These are phyloP conservation scores for Malassezia sp. DNA, from an alignment of 1,284 basidiomycete genomes.

Conservation along the genomic window DNA sequence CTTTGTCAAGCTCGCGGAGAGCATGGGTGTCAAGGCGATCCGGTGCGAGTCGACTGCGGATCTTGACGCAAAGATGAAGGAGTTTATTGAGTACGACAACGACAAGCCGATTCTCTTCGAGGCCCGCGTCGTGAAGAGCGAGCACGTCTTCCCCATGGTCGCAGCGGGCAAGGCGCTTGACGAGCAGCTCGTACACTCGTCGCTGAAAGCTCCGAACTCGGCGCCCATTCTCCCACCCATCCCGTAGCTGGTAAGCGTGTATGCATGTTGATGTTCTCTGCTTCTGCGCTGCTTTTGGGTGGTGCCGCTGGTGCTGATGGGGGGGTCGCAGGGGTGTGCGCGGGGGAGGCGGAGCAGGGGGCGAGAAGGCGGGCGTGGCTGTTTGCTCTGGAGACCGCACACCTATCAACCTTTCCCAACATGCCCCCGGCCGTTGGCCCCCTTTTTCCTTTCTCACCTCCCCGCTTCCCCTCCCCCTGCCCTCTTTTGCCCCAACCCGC, in stretches of 20 bases:
- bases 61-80: slow-evolving; percentile 87
- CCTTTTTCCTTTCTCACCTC: too few relatives aligned
- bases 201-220: slow-evolving; percentile 12
- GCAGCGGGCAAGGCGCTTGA: slow-evolving; percentile 81
- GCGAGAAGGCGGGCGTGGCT: too few relatives aligned
- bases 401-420: too few relatives aligned
- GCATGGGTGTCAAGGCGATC: slow-evolving; percentile 86
- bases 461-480: too few relatives aligned
- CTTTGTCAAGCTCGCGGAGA: slow-evolving; percentile 72
- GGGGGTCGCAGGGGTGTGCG: not conserved
- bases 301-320: too few relatives aligned
- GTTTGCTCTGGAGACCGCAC: too few relatives aligned
- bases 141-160: slow-evolving; percentile 93
- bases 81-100: slow-evolving; percentile 89
- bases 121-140: slow-evolving; percentile 70
- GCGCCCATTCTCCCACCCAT: not conserved
- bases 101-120: slow-evolving; percentile 79
- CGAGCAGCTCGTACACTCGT: slow-evolving; percentile 52
- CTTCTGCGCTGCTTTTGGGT: too few relatives aligned
- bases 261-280: too few relatives aligned
- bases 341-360: too few relatives aligned
- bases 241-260: too few relatives aligned
- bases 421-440: too few relatives aligned
- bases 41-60: slow-evolving; percentile 63
- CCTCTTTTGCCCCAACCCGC: too few relatives aligned